Evolutionary conservation across 371 early-diverging fungal species (phyloP), one percentile per base, ranked within the genome.

Genomic region (Lichtheimia ornata): DNA sequence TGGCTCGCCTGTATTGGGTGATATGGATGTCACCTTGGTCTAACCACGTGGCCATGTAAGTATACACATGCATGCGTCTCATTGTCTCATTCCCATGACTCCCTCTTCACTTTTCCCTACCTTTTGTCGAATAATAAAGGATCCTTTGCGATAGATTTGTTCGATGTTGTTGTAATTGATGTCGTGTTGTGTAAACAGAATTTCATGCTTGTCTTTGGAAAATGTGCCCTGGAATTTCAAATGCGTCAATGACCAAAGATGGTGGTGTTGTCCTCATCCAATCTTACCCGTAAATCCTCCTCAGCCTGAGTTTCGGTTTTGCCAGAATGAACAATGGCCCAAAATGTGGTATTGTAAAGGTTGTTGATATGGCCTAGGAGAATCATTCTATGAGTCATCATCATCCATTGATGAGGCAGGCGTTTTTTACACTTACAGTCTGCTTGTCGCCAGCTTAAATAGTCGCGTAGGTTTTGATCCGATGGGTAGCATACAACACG

Each of bases 391-490:
- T 28, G 42, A n/a, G 47, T n/a, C 7, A 22, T n/a, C 18, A n/a
- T 47, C 44, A 15, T 45, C 45, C 2, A n/a, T n/a, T n/a, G n/a
- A n/a, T n/a, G n/a, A n/a, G n/a, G n/a, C n/a, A n/a, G n/a, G n/a
- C n/a, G n/a, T n/a, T n/a, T n/a, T n/a, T n/a, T n/a, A n/a, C n/a
- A 65, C 63, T 67, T 76, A 82, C 95, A 96, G 71, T 98, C 98
- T 7, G 89, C 97, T 73, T 97, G 97, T 35, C 98, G 79, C 97
- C 98, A 98, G 50, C 84, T 74, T 45, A 98, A 76, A 72, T 98
- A 98, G 73, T 98, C 97, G 61, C 91, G 83, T 61, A 98, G 58
- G 40, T 89, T 87, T 40, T 86, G 70, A 44, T 87, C 85, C 4
- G 87, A 83, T 5, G 98, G 97, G 69, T 98, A 98, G 35, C 82